Percentiles rank a stretch among this genome's conserved stretches.
Evolutionary conservation across 1,284 basidiomycete species (phyloP).

Genomic region (Sphagnurus paluster): DNA sequence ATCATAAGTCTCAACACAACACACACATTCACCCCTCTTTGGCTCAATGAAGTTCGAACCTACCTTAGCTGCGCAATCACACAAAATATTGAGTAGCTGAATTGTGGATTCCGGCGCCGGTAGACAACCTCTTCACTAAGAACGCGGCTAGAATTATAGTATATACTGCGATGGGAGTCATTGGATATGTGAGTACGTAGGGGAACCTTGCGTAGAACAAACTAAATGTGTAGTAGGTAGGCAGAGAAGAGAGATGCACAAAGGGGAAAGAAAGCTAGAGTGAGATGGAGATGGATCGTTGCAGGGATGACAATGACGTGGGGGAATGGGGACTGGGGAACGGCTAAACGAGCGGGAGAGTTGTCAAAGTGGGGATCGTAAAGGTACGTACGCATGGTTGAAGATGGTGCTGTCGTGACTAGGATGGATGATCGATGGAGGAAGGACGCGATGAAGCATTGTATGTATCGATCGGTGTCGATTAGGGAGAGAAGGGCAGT

Average conservation of each 20-base stretch:
- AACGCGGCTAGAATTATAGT: slow-evolving; percentile 4
- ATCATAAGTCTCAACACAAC: too few relatives aligned
- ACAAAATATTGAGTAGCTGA: too few relatives aligned
- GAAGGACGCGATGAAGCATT: too few relatives aligned
- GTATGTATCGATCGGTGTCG: background rate
- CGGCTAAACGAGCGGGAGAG: too few relatives aligned
- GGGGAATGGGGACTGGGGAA: too few relatives aligned
- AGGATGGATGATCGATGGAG: background rate
- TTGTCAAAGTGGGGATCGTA: background rate
- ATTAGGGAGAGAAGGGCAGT: background rate
- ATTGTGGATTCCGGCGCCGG: too few relatives aligned
- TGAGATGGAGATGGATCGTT: background rate
- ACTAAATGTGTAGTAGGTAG: background rate
- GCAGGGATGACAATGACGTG: background rate
- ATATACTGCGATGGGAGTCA: slow-evolving; percentile 3
- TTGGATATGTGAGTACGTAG: slow-evolving; percentile 5
- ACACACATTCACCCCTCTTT: too few relatives aligned
- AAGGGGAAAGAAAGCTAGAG: background rate
- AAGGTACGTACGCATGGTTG: background rate
- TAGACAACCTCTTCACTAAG: too few relatives aligned
- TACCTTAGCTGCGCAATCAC: too few relatives aligned
- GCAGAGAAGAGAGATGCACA: background rate
- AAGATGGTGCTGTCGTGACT: background rate
- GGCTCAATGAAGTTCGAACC: too few relatives aligned
- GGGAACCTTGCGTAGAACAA: background rate